Conservation (phyloP, 257 asterid species). For the Nicotiana noctiflora region DNA sequence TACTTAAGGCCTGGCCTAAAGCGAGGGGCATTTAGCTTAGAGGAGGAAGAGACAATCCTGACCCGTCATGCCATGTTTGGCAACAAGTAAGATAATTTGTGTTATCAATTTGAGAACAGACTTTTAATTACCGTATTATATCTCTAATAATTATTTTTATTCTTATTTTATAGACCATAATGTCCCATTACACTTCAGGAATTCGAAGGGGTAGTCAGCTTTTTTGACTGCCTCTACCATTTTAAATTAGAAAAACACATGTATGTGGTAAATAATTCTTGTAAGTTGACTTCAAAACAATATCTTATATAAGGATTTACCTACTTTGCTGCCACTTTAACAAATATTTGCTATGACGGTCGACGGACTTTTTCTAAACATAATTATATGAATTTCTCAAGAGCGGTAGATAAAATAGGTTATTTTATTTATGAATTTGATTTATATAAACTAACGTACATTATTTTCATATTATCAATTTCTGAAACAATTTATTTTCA, state of each 20-base stretch:
- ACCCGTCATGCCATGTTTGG: conserved; percentile 69
- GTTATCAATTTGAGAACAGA: not conserved
- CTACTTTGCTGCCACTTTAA: not conserved
- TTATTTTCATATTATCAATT: too few relatives aligned
- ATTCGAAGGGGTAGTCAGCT: not conserved
- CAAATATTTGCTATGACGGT: not conserved
- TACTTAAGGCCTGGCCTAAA: conserved; percentile 79
- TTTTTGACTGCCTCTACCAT: not conserved
- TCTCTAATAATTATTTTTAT: too few relatives aligned
- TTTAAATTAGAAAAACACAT: not conserved
- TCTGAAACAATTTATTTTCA: too few relatives aligned
- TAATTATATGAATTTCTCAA: not conserved
- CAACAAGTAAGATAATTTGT: conserved; percentile 62
- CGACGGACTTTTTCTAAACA: not conserved
- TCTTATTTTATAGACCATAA: not conserved
- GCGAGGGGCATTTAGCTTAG: conserved; percentile 48
- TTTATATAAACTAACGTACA: not conserved
- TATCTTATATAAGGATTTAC: not conserved
- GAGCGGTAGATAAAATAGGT: not conserved
- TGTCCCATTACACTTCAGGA: not conserved
- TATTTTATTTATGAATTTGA: not conserved
- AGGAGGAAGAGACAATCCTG: conserved; percentile 55
- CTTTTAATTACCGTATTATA: too few relatives aligned
- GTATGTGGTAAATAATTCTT: not conserved
- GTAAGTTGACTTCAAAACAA: not conserved